These are phyloP conservation scores for Phoenix roebelenii DNA, from an alignment of 176 grass and related monocot species.

Conservation along the genomic window DNA sequence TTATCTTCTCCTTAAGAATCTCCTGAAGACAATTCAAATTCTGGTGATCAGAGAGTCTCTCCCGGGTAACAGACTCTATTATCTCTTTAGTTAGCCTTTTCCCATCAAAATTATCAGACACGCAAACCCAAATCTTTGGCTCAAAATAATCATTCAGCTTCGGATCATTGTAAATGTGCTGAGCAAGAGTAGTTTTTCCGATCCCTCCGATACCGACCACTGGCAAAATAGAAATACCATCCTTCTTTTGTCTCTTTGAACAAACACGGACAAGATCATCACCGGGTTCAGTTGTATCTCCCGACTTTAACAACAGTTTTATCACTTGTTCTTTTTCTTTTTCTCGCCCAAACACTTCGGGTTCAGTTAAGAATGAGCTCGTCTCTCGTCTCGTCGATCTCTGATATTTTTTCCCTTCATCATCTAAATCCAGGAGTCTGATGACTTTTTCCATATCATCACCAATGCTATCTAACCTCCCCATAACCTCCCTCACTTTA, in stretches of 20 bases:
- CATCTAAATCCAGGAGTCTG: background rate
- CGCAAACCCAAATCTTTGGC: too few species aligned
- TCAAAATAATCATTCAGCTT: too few species aligned
- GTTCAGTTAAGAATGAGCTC: conserved; percentile 8
- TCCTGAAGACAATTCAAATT: conserved; percentile 22
- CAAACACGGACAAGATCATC: background rate
- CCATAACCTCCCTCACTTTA: background rate
- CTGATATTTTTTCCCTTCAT: conserved; percentile 1
- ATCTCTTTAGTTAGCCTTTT: background rate
- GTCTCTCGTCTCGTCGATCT: conserved; percentile 1
- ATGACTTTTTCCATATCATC: conserved; percentile 7
- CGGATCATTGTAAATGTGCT: too few species aligned
- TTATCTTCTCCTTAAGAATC: background rate
- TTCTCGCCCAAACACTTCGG: conserved; percentile 15
- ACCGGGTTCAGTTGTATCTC: background rate
- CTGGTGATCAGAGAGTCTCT: background rate
- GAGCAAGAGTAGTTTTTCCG: too few species aligned
- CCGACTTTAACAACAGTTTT: background rate
- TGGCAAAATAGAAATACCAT: too few species aligned
- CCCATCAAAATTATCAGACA: too few species aligned
- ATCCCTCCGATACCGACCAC: too few species aligned
- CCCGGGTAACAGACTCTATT: background rate
- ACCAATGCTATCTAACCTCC: conserved; percentile 5
- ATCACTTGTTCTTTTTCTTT: conserved; percentile 15
- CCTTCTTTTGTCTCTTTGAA: too few species aligned